These are phyloP conservation scores for Phoma sp. DNA, from an alignment of 2,329 filamentous ascomycete genomes.

Conservation along the genomic window DNA sequence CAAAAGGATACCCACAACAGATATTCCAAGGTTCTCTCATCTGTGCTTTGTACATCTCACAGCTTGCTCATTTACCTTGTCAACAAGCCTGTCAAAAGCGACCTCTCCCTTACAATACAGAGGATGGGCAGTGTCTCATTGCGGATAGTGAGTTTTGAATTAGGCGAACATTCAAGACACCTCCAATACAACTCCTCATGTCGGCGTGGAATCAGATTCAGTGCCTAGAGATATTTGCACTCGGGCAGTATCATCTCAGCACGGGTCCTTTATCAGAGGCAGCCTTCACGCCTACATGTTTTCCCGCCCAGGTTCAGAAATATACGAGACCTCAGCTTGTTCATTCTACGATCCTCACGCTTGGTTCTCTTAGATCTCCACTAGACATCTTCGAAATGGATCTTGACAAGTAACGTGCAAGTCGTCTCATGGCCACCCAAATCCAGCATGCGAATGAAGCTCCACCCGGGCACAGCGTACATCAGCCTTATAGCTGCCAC, in stretches of 20 bases:
- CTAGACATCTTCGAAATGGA: conserved; percentile 56
- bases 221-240: too few species aligned
- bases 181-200: too few species aligned
- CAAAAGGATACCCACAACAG: too few species aligned
- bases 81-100: too few species aligned
- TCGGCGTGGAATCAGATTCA: too few species aligned
- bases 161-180: too few species aligned
- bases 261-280: background rate
- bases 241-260: too few species aligned
- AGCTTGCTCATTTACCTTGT: too few species aligned
- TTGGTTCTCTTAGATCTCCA: background rate
- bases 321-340: background rate
- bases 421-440: conserved; percentile 68
- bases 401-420: conserved; percentile 67
- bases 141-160: too few species aligned
- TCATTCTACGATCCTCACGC: background rate
- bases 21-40: too few species aligned
- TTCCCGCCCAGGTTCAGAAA: background rate
- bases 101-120: background rate
- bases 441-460: conserved; percentile 69
- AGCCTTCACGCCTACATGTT: background rate
- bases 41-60: too few species aligned
- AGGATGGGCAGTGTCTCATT: background rate
- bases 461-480: conserved; percentile 66
- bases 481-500: conserved; percentile 66